Base-by-base conservation (phyloP, 257 asterid species). In the Gynochthodes officinalis region DNA sequence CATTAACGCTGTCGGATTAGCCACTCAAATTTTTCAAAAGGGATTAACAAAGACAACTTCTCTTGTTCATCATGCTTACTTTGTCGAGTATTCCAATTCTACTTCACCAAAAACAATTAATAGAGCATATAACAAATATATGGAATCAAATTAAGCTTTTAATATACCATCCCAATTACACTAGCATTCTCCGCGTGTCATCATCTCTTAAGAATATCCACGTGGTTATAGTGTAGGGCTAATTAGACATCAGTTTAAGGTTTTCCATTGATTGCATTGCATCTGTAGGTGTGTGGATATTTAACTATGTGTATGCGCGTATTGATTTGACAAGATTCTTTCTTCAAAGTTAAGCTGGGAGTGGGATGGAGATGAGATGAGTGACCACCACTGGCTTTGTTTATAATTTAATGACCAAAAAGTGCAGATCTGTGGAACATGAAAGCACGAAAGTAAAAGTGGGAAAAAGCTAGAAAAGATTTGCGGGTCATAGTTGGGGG, bases 241-340 rank as follows among this genome's bases (percentile, higher is more conserved):
- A n/a, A n/a, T n/a, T n/a, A n/a, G n/a, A n/a, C n/a, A n/a, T n/a
- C n/a, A 52, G 53, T 61, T 65, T 76, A 69, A 42, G 78, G 80
- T 69, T 76, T 86, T 65, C 32, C 25, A 57, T 57, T 78, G 70
- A 73, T 23, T 69, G 52, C 25, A 64, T 28, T 18, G 37, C 27
- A 44, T 64, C 67, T 75, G n/a, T n/a, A n/a, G n/a, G n/a, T n/a
- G n/a, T n/a, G n/a, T n/a, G n/a, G n/a, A n/a, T n/a, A n/a, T n/a
- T n/a, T n/a, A n/a, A n/a, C n/a, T n/a, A n/a, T n/a, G n/a, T n/a
- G n/a, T n/a, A n/a, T n/a, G n/a, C n/a, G n/a, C n/a, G n/a, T n/a
- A n/a, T 81, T 87, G 96, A 89, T 84, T 78, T 82, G 91, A 89
- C 89, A 86, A 81, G 90, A 89, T 87, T 89, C 96, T 78, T 75